These are phyloP conservation scores for Vitis hybrid DNA, from an alignment of 177 flowering plant genomes.

Conservation along the genomic window DNA sequence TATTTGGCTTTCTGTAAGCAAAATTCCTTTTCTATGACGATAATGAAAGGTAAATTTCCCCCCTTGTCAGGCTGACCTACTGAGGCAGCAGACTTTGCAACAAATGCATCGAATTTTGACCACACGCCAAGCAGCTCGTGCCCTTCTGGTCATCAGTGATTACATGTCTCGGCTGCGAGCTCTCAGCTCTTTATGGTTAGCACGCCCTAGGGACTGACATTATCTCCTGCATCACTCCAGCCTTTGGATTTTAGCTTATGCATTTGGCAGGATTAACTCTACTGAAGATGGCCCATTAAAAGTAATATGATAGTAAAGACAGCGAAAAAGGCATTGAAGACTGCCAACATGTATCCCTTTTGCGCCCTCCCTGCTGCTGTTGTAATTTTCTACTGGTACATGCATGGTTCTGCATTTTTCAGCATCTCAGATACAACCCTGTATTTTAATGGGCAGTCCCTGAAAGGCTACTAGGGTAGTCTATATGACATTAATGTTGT, in stretches of 20 bases:
- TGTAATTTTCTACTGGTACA: neutral
- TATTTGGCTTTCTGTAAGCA: no score
- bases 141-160: constrained; percentile 74
- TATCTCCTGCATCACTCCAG: neutral
- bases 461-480: neutral
- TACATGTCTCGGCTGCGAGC: constrained; percentile 74
- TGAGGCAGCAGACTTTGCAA: constrained; percentile 84
- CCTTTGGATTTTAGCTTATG: neutral
- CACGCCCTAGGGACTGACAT: constrained; percentile 67
- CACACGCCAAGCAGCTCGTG: constrained; percentile 87
- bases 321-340: no score
- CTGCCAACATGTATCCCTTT: neutral
- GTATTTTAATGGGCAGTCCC: neutral
- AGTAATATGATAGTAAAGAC: neutral
- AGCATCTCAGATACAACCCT: neutral
- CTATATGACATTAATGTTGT: neutral
- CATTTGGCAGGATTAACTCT: neutral
- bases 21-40: neutral
- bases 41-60: neutral
- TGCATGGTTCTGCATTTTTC: neutral
- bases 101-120: constrained; percentile 83
- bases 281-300: neutral
- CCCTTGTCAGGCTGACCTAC: constrained; percentile 71
- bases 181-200: constrained; percentile 85
- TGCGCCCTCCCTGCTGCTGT: neutral